Evolutionary conservation across 1,284 basidiomycete genomes (phyloP), one percentile per base, ranked within the genome.

Genomic region (Trametes polyzona): DNA sequence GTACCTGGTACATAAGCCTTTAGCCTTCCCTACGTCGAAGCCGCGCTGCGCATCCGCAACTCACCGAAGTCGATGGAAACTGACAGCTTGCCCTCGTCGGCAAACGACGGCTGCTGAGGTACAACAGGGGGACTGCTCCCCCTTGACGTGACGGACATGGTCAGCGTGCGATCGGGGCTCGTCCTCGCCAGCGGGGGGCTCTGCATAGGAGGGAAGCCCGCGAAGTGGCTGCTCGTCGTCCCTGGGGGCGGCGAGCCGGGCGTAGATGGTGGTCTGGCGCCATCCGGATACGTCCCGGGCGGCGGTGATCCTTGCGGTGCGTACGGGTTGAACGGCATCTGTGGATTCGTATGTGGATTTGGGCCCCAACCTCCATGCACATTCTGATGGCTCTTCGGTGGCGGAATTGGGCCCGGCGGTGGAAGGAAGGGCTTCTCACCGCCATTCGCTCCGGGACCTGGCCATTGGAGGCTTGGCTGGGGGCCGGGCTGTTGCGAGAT

Each of bases 1-100:
- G 90, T 92, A 71, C 88, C 88, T 89, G 52, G 29, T 29, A 37
- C 41, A 49, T 47, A 47, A 52, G 56, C 56, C 59, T 53, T 55
- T 48, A 50, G 51, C 21, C 56, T 57, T 47, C 42, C 42, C 16
- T 11, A 40, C 27, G 21, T 12, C 35, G 47, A 43, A 30, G 24
- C 24, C 11, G 39, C 33, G 26, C 46, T 19, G 27, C 33, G 37
- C 24, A 17, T 32, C 41, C 19, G 36, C 16, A 39, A 73, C 80
- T 62, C 61, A 87, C 89, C 89, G 67, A 92, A 92, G 72, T 92
- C 90, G 62, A 92, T 89, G 4, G 88, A 83, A 23, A 92, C 78
- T 14, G 87, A 89, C 74, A 92, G 78, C 66, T 84, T 87, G 17
- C 84, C 83, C 66, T 88, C 86, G 56, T 87, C 80, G 5, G 70